Conservation (phyloP, 495 filamentous ascomycete genomes). For the Aspergillus affinis region DNA sequence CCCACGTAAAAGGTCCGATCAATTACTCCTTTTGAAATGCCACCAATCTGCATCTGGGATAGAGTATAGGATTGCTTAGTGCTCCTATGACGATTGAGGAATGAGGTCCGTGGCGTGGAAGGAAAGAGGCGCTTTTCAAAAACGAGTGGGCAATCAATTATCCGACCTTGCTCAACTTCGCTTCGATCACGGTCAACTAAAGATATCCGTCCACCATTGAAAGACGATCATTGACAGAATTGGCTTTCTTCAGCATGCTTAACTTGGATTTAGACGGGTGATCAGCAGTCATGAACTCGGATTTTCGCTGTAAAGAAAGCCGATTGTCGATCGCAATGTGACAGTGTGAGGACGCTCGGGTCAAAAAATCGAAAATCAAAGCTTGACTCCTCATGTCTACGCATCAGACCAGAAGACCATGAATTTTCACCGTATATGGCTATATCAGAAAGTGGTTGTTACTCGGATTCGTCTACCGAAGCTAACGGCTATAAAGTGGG, state of each 20-base stretch:
- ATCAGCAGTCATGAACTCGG: slow-evolving; percentile 3
- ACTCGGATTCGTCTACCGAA: neutral
- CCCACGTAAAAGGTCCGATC: too few relatives aligned
- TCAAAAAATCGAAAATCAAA: neutral
- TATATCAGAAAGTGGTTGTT: neutral
- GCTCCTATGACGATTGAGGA: neutral
- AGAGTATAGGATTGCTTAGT: neutral
- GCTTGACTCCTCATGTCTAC: neutral
- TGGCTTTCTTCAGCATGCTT: neutral
- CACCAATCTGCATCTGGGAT: too few relatives aligned
- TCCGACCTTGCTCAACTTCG: neutral
- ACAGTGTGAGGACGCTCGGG: neutral
- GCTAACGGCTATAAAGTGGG: neutral
- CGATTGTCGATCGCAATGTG: neutral
- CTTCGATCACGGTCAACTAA: neutral
- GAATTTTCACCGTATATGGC: neutral
- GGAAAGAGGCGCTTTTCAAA: neutral
- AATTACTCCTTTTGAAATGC: too few relatives aligned
- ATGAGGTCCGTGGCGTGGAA: neutral
- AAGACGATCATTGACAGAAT: neutral
- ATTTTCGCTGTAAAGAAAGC: slow-evolving; percentile 6
- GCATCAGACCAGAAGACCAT: neutral
- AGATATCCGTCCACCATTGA: neutral
- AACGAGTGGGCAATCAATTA: neutral
- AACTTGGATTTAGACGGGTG: neutral